Evolutionary conservation across 2,329 filamentous ascomycete species (phyloP).

Genomic region (Aspergillus vadensis): DNA sequence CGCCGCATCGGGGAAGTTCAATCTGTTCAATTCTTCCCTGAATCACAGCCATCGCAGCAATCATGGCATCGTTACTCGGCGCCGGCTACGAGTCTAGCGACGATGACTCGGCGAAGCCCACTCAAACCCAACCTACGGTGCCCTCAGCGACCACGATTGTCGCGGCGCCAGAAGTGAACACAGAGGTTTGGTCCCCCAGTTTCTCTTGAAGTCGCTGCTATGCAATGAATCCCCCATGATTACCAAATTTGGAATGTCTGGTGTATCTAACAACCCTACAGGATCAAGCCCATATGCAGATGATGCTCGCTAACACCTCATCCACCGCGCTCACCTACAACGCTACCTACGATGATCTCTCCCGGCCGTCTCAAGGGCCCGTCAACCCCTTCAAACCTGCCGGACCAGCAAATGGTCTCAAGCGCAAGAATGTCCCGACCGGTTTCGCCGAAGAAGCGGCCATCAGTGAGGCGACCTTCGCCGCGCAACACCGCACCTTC

Average conservation of each 20-base stretch:
- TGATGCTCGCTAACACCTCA: slow-evolving; percentile 55
- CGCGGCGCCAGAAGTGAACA: slow-evolving; percentile 56
- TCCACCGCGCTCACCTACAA: slow-evolving; percentile 56
- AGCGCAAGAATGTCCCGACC: slow-evolving; percentile 80
- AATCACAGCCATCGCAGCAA: neutral
- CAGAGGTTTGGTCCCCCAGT: slow-evolving; percentile 56
- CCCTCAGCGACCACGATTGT: slow-evolving; percentile 43
- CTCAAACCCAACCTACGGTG: slow-evolving; percentile 23
- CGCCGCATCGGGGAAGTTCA: neutral
- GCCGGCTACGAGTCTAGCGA: slow-evolving; percentile 52
- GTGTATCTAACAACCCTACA: slow-evolving; percentile 45
- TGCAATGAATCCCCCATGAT: neutral
- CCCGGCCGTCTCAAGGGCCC: slow-evolving; percentile 67
- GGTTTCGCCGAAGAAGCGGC: slow-evolving; percentile 85
- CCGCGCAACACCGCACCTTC: slow-evolving; percentile 80
- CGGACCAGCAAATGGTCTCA: slow-evolving; percentile 55
- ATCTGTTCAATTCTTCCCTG: slow-evolving; percentile 4
- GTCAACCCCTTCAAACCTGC: slow-evolving; percentile 73
- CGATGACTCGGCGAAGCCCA: slow-evolving; percentile 41
- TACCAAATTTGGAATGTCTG: neutral
- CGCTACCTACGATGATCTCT: slow-evolving; percentile 70
- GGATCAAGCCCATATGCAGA: slow-evolving; percentile 53
- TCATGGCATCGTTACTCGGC: slow-evolving; percentile 49
- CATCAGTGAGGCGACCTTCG: slow-evolving; percentile 88
- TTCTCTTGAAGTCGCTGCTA: neutral